Percentiles rank a stretch among this genome's conserved stretches.
phyloP scores from a whole-genome alignment of 768 basidiomycete genomes.

The Rhizopogon vulgaris region DNA sequence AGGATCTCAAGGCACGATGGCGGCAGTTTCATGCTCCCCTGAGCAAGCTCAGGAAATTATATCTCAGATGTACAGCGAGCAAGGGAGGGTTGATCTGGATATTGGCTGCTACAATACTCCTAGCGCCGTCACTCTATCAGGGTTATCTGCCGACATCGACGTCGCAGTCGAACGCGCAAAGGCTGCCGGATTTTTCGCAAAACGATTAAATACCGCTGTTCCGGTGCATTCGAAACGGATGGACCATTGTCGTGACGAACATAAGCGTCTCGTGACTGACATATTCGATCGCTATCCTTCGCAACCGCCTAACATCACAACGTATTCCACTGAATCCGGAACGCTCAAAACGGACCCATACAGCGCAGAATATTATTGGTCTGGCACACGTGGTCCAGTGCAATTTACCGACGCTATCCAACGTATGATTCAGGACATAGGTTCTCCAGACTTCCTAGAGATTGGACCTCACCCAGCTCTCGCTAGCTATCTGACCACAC shows the following conservation, averaged over 20 bases:
- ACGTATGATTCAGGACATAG: constrained; percentile 19
- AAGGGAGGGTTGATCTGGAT: constrained; percentile 21
- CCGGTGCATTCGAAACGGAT: constrained; percentile 31
- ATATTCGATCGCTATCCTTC: constrained; percentile 24
- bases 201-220: constrained; percentile 28
- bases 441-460: constrained; percentile 9
- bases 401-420: constrained; percentile 29
- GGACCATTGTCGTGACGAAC: constrained; percentile 28
- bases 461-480: constrained; percentile 13
- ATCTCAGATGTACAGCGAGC: not conserved
- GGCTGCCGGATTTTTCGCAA: not conserved
- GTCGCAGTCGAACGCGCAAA: constrained; percentile 17
- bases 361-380: constrained; percentile 36
- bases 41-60: constrained; percentile 24
- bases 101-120: constrained; percentile 37
- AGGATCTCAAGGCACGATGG: constrained; percentile 35
- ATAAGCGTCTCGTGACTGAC: constrained; percentile 19
- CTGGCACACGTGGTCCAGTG: constrained; percentile 31
- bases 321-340: constrained; percentile 34
- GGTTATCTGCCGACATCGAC: constrained; percentile 22
- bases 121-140: constrained; percentile 33
- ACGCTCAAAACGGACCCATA: constrained; percentile 13
- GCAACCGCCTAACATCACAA: constrained; percentile 20
- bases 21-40: constrained; percentile 32
- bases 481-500: not conserved